Evolutionary conservation across 2,329 filamentous ascomycete species (phyloP).

Genomic region (Neofusicoccum cordaticola): DNA sequence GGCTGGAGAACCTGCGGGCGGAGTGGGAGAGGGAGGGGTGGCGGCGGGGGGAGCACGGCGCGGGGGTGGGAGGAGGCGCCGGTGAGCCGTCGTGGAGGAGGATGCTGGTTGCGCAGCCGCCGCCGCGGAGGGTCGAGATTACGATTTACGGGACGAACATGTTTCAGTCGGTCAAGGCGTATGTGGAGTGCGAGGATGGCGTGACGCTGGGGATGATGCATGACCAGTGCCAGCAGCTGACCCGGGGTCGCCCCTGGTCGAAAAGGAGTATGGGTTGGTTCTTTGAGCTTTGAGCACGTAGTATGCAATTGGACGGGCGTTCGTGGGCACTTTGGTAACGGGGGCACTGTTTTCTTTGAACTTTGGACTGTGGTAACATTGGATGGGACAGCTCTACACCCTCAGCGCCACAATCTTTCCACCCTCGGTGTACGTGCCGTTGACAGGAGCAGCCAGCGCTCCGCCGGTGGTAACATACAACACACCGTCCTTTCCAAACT

Average conservation of each 20-base stretch:
- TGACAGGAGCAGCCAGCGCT: slow-evolving; percentile 20
- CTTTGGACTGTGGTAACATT: slow-evolving; percentile 39
- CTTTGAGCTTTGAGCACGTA: slow-evolving; percentile 1
- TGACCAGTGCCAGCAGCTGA: not conserved
- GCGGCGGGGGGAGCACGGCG: not conserved
- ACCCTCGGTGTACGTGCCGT: slow-evolving; percentile 24
- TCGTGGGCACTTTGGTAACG: not conserved
- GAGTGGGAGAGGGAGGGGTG: not conserved
- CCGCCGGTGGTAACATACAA: slow-evolving; percentile 28
- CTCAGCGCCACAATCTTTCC: slow-evolving; percentile 24
- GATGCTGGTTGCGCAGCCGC: slow-evolving; percentile 14
- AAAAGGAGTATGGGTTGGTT: slow-evolving; percentile 13
- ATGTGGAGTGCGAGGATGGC: slow-evolving; percentile 3
- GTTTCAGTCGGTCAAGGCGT: slow-evolving; percentile 4
- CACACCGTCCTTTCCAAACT: slow-evolving; percentile 21
- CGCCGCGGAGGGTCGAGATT: slow-evolving; percentile 14
- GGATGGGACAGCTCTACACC: slow-evolving; percentile 28
- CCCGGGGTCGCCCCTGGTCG: not conserved
- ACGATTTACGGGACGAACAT: not conserved
- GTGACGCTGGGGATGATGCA: slow-evolving; percentile 10
- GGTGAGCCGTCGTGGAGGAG: slow-evolving; percentile 1
- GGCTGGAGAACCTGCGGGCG: not conserved
- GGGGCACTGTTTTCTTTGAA: slow-evolving; percentile 24
- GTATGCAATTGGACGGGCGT: too few relatives aligned
- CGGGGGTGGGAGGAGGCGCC: not conserved